A percentile compares a stretch with the other conserved stretches of the same genome.
These are phyloP conservation scores for Arctium minus DNA, from an alignment of 129 eudicot species.

Conservation along the genomic window DNA sequence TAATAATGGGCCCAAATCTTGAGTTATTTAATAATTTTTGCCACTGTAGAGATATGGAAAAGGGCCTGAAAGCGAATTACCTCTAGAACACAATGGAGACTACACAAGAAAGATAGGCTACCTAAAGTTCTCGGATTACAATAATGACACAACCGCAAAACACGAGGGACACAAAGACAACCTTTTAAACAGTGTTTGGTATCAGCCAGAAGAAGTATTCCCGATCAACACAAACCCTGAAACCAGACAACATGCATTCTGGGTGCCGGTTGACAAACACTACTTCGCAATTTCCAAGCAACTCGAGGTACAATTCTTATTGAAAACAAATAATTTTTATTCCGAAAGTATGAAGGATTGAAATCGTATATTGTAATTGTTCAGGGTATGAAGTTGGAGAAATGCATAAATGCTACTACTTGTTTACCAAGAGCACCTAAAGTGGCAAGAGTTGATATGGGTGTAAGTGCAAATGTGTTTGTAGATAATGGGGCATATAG, in stretches of 20 bases:
- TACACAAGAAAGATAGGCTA: constrained; percentile 45
- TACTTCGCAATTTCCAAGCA: constrained; percentile 42
- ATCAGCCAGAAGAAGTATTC: constrained; percentile 70
- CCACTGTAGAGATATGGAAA: constrained; percentile 49
- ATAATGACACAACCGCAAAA: constrained; percentile 17
- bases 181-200: constrained; percentile 55
- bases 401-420: constrained; percentile 46
- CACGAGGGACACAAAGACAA: constrained; percentile 18
- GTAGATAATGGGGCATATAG: constrained; percentile 73
- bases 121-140: constrained; percentile 48
- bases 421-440: constrained; percentile 56
- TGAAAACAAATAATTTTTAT: neutral
- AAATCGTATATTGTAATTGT: neutral
- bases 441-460: constrained; percentile 50
- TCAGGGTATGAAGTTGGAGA: constrained; percentile 44
- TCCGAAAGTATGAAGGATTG: neutral
- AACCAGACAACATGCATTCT: constrained; percentile 54
- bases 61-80: constrained; percentile 38
- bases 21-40: neutral
- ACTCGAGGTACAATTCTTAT: constrained; percentile 43
- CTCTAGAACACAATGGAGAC: constrained; percentile 52
- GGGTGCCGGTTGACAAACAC: constrained; percentile 52
- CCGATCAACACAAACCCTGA: constrained; percentile 56
- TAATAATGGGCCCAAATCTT: neutral
- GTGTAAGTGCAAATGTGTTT: constrained; percentile 52